Conservation (phyloP, 345 rosid species). For the Eucalyptus guilfoylei region DNA sequence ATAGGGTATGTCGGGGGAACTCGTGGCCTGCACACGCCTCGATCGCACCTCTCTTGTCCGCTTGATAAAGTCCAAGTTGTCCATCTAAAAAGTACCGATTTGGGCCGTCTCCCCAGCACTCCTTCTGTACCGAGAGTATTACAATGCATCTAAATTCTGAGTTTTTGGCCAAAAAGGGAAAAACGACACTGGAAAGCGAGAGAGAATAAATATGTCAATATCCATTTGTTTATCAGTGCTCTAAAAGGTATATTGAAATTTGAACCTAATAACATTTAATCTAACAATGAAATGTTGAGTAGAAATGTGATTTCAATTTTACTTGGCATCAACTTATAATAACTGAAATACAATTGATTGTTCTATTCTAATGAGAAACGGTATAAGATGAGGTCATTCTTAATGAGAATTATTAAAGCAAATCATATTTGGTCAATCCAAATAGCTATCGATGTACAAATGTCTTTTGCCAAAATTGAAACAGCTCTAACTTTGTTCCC, state of each 20-base stretch:
- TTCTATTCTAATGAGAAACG: not conserved
- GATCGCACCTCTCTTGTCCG: not conserved
- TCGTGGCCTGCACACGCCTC: not conserved
- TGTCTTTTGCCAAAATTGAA: not conserved
- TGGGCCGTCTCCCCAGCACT: not conserved
- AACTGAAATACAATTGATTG: accelerated
- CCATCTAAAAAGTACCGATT: not conserved
- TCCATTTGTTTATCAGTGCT: not conserved
- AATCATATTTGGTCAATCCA: accelerated
- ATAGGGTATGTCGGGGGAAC: not conserved
- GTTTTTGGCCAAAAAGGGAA: not conserved
- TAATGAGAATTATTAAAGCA: not conserved
- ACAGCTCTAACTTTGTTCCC: accelerated
- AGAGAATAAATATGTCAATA: not conserved
- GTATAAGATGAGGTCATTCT: accelerated
- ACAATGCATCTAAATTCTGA: not conserved
- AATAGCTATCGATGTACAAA: accelerated
- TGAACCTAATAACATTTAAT: too few relatives aligned
- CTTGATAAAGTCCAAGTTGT: not conserved
- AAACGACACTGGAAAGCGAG: not conserved
- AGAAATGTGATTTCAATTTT: not conserved
- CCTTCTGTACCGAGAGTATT: too few relatives aligned
- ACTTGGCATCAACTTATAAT: not conserved
- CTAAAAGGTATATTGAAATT: not conserved
- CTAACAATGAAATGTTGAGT: not conserved